Conservation (phyloP, 2,329 filamentous ascomycete genomes). For the Cladosporium colombiae region DNA sequence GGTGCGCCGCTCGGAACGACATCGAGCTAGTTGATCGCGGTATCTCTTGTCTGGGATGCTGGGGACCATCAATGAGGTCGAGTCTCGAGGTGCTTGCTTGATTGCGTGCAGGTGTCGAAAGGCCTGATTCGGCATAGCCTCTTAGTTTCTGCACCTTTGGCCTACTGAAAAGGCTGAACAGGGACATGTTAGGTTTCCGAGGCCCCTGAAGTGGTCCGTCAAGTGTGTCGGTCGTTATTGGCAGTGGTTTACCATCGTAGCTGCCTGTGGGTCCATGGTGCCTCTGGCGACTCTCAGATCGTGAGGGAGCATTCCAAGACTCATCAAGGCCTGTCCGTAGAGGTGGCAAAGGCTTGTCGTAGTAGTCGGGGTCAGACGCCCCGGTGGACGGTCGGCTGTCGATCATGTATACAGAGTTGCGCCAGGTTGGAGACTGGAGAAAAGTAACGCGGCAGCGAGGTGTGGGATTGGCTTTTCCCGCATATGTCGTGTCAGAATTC, state of each 20-base stretch:
- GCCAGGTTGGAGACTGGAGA: background rate
- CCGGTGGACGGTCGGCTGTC: slow-evolving; percentile 3
- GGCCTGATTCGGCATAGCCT: slow-evolving; percentile 48
- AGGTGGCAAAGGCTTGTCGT: slow-evolving; percentile 17
- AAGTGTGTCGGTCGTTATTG: background rate
- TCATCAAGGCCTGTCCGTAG: slow-evolving; percentile 6
- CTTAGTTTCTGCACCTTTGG: slow-evolving; percentile 52
- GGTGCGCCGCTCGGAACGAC: slow-evolving; percentile 14
- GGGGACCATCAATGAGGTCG: slow-evolving; percentile 19
- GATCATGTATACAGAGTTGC: background rate
- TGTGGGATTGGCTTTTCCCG: background rate
- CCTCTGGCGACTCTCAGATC: background rate
- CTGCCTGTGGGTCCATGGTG: slow-evolving; percentile 3
- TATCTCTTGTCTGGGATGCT: background rate
- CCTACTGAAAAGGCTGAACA: slow-evolving; percentile 52
- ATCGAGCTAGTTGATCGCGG: slow-evolving; percentile 19
- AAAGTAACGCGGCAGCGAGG: background rate
- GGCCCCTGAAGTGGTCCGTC: slow-evolving; percentile 9
- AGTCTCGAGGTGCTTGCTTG: slow-evolving; percentile 17
- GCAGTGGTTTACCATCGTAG: slow-evolving; percentile 10
- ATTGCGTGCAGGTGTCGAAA: slow-evolving; percentile 27
- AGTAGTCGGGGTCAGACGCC: background rate
- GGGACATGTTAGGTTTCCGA: slow-evolving; percentile 44
- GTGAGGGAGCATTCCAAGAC: background rate
- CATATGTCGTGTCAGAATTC: slow-evolving; percentile 9